Evolutionary conservation across 163 green algal species (phyloP).

Genomic region (Trebouxiophyceae sp.): DNA sequence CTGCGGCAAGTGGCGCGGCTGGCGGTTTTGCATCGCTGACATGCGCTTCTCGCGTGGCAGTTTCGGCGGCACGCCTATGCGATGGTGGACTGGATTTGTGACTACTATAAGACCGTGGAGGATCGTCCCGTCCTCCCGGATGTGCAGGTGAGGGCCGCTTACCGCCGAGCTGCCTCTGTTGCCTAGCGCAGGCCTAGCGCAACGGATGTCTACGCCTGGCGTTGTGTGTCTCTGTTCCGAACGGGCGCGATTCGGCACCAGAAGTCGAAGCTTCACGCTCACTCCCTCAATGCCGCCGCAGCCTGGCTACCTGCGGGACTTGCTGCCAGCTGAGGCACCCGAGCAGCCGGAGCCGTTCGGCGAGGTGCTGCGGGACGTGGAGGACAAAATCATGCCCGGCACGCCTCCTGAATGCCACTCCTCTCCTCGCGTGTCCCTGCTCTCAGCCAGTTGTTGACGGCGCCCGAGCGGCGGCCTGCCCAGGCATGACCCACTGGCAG

Average conservation of each 20-base stretch:
- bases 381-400: constrained; percentile 53
- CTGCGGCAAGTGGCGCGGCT: not conserved
- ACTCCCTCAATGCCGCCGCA: too few relatives aligned
- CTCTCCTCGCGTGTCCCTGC: not conserved
- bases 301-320: constrained; percentile 43
- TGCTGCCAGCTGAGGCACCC: constrained; percentile 38
- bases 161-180: not conserved
- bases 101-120: constrained; percentile 31
- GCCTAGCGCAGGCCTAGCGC: not conserved
- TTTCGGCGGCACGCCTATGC: constrained; percentile 38
- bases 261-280: too few relatives aligned
- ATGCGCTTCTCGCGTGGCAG: constrained; percentile 19
- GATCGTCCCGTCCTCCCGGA: constrained; percentile 29
- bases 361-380: constrained; percentile 47
- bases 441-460: not conserved
- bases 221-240: too few relatives aligned
- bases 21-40: not conserved
- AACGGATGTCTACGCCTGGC: not conserved
- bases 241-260: too few relatives aligned
- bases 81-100: constrained; percentile 50
- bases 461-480: not conserved
- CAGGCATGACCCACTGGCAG: constrained; percentile 53
- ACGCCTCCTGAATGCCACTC: too few relatives aligned
- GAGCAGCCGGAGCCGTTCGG: constrained; percentile 32
- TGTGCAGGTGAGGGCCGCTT: constrained; percentile 21